These are phyloP conservation scores for Spinacia oleracea DNA, from an alignment of 179 eudicot genomes.

Conservation along the genomic window DNA sequence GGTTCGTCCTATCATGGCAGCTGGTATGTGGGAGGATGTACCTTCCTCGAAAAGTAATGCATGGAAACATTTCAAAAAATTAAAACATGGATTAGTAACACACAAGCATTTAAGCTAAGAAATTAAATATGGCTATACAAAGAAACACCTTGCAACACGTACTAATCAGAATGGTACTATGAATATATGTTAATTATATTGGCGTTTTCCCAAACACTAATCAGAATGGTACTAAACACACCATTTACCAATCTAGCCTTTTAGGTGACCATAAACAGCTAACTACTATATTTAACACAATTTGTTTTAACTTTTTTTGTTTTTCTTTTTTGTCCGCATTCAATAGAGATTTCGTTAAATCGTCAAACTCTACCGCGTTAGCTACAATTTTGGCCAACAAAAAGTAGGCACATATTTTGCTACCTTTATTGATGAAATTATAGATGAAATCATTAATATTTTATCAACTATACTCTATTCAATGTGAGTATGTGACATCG, in stretches of 20 bases:
- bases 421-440: neutral
- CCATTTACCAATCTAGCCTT: neutral
- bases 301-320: neutral
- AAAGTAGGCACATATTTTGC: neutral
- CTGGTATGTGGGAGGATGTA: too few species aligned
- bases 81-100: too few species aligned
- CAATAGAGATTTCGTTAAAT: neutral
- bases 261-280: conserved; percentile 9
- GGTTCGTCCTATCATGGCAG: too few species aligned
- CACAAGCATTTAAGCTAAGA: too few species aligned
- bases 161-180: neutral
- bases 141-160: too few species aligned
- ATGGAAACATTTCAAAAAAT: too few species aligned
- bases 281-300: neutral
- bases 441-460: too few species aligned
- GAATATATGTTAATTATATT: too few species aligned
- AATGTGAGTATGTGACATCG: neutral
- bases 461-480: neutral
- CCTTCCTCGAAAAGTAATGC: too few species aligned
- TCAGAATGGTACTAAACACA: neutral
- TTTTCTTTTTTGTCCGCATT: neutral
- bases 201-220: neutral
- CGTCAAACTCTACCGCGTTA: neutral
- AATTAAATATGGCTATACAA: too few species aligned
- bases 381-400: neutral